Evolutionary conservation across 2,329 filamentous ascomycete genomes (phyloP), one percentile per base, ranked within the genome.

Genomic region (Neopestalotiopsis sp.): DNA sequence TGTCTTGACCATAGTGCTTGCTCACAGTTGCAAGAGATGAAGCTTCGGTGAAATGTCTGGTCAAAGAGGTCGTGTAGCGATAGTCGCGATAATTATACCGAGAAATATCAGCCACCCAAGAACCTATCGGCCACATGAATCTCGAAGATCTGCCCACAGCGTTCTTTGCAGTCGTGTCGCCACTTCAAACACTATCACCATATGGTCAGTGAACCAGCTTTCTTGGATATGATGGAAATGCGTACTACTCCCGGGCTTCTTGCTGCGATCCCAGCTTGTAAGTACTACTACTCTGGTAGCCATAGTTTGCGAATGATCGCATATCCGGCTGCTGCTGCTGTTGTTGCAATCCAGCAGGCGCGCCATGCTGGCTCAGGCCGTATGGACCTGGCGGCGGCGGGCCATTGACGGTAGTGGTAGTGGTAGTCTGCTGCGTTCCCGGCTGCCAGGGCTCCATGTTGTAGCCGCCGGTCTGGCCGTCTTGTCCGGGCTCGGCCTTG

Each of bases 361-460:
- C 56, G 7, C 42, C 45, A 38, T 45, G 45, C 32, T 56, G 14
- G 10, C 40, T 38, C 10, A 32, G 67, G 5, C 49, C 40, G 32
- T 59, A 30, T 2, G 38, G 40, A 1, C n/a, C 45, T 12, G 67
- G 61, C 13, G 62, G 20, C 32, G 24, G 42, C 32, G 67, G n/a
- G 9, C 32, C 34, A 13, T 40, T 42, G 13, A 24, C n/a, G 59
- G 62, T 17, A 10, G 17, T 7, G 17, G 45, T 20, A 13, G 10
- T 49, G 42, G 14, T 28, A 28, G 24, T 28, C 24, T 28, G 24
- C 45, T 70, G 71, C 2, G 17, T 59, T 13, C 69, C 64, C 1
- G 59, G 53, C 24, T 61, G 62, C 73, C 72, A 75, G 6, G 77
- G 76, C 69, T 78, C 75, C 73, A 78, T 66, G 28, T 75, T 65